Conservation (phyloP, 345 rosid genomes). For the Ceriops decandra region DNA sequence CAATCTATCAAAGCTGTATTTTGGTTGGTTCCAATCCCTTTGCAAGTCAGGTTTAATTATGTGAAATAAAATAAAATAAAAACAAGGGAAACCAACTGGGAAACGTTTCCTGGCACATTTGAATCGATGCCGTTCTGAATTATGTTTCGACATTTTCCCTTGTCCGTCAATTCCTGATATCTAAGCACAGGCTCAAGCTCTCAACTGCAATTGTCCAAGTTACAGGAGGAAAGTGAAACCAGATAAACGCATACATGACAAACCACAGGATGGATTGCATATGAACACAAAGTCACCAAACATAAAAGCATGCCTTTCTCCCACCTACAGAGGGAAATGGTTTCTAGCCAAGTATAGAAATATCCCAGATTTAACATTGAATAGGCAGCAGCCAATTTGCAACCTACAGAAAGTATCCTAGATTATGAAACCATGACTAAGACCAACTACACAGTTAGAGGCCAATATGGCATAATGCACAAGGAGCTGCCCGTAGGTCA, state of each 20-base stretch:
- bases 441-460: constrained; percentile 48
- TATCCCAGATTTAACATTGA: constrained; percentile 22
- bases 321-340: constrained; percentile 15
- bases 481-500: background rate
- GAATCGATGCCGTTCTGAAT: too few species aligned
- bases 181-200: too few species aligned
- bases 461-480: constrained; percentile 23
- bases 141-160: too few species aligned
- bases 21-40: too few species aligned
- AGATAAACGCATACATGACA: background rate
- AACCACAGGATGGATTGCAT: constrained; percentile 5
- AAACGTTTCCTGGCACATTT: too few species aligned
- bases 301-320: constrained; percentile 14
- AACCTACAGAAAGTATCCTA: constrained; percentile 29
- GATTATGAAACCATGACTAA: constrained; percentile 28
- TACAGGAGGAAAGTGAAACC: background rate
- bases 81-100: too few species aligned
- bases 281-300: constrained; percentile 15
- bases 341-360: constrained; percentile 13
- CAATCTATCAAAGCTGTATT: too few species aligned
- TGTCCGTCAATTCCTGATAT: too few species aligned
- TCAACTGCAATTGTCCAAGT: background rate
- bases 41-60: too few species aligned
- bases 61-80: too few species aligned
- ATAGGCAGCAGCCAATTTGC: constrained; percentile 26